Base-by-base conservation (phyloP, 1,284 basidiomycete genomes). In the Trichosporon inkin region DNA sequence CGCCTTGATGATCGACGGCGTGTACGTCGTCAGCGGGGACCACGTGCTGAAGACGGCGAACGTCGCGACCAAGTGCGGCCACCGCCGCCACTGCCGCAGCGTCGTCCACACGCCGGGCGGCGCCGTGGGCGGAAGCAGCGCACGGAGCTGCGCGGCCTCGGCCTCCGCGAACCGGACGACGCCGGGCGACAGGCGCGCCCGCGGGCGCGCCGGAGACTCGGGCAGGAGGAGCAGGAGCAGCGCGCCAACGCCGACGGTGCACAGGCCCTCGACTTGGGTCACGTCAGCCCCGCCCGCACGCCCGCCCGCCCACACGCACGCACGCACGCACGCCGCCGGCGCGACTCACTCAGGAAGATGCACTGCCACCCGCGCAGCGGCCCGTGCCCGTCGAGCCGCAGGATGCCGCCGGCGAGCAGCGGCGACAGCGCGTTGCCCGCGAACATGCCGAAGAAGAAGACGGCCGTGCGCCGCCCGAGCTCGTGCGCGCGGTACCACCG, bases 21-120 rank as follows among this genome's bases (percentile, higher is more conserved):
- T 14, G 53, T 68, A 68, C 17, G 64, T 58, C 4, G 57, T 60
- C 4, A 71, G 47, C 7, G 67, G 68, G 13, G 44, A 47, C 0
- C 63, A 63, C 1, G 66, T 59, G 2, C 66, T 54, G 39, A 72
- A 71, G 17, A 64, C 58, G 11, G 53, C 32, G 38, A 75, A 62
- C 20, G 70, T 65, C 39, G 71, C 66, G n/a, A 76, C 41, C 34
- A 74, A 56, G 61, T 76, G 73, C 1, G 69, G 66, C 58, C 66
- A 73, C 13, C 67, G 57, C 49, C 69, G 58, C 67, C 67, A 69
- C 53, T 69, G 67, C 11, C 39, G 41, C 8, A 75, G 37, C 4
- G 69, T 67, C 11, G 49, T 51, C 17, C 67, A 36, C 32, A 74
- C 61, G n/a, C n/a, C n/a, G n/a, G n/a, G n/a, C n/a, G n/a, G n/a